These are phyloP conservation scores for Simplicillium sp. DNA, from an alignment of 2,329 filamentous ascomycete species.

Conservation along the genomic window DNA sequence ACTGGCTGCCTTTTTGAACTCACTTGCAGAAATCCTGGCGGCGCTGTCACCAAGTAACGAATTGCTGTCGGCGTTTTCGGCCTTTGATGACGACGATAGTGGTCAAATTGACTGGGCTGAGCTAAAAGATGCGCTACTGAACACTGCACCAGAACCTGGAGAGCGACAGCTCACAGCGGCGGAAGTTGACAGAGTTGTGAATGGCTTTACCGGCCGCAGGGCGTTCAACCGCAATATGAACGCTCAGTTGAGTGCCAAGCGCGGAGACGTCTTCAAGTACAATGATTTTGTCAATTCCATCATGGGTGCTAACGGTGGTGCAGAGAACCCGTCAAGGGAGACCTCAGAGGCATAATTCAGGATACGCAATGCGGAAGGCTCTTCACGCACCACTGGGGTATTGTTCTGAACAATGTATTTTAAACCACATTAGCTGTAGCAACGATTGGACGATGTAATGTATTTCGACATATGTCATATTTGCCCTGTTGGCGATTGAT, in stretches of 20 bases:
- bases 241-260: slow-evolving; percentile 44
- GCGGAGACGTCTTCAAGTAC: slow-evolving; percentile 88
- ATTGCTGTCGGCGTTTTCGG: slow-evolving; percentile 80
- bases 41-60: slow-evolving; percentile 71
- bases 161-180: slow-evolving; percentile 52
- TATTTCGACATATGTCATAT: no score
- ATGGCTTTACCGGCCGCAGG: slow-evolving; percentile 73
- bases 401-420: no score
- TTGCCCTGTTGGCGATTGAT: no score
- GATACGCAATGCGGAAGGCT: no score
- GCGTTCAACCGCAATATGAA: slow-evolving; percentile 63
- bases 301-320: slow-evolving; percentile 40
- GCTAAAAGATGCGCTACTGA: slow-evolving; percentile 71
- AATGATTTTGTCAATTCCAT: slow-evolving; percentile 78
- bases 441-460: no score
- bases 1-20: slow-evolving; percentile 78
- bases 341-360: slow-evolving; percentile 12
- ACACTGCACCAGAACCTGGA: slow-evolving; percentile 71
- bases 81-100: slow-evolving; percentile 92
- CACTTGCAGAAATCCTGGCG: slow-evolving; percentile 63
- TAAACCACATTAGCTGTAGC: no score
- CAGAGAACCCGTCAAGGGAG: slow-evolving; percentile 21
- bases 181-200: slow-evolving; percentile 82
- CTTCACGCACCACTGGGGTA: no score
- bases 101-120: slow-evolving; percentile 82